Evolutionary conservation across 1,139 yeast genomes (phyloP), one percentile per base, ranked within the genome.

Genomic region (Saccharomyces hybrid): DNA sequence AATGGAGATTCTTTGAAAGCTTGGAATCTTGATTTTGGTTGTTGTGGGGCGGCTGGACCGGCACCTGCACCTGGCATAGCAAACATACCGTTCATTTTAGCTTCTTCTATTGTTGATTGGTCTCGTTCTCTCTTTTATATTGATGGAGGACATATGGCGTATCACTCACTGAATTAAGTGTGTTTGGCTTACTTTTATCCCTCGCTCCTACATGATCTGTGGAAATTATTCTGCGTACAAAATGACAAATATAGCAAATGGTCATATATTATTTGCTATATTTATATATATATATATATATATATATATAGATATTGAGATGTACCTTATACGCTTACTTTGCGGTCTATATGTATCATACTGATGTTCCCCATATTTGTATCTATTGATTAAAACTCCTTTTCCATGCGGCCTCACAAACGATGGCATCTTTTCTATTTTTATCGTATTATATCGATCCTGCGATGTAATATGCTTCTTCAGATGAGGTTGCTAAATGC

Each of bases 1-100:
- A 77, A 77, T 58, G 93, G 93, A 50, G 84, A 73, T 61, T 78
- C 78, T 59, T 74, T 81, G 72, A 84, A 75, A 64, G 78, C 76
- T 67, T 78, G 78, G 61, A 79, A 73, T 56, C 70, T 70, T 52
- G 83, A 72, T 52, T 66, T 65, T 57, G 70, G 69, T 57, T 70
- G 66, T 25, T 61, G 57, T 50, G 65, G 62, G 34, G 61, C 59
- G 44, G 60, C 59, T 13, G 62, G 53, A 38, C 65, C 59, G n/a
- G 63, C 59, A 30, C 59, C 60, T 28, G 58, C 52, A 50, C 66
- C 68, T 59, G 70, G 69, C 59, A 65, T 60, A 56, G 64, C 65
- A 54, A 67, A 67, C 65, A 63, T 61, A 28, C 61, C 57, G 59
- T 57, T 57, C 42, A 41, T 56, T 44, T 25, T 20, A 20, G 44